Evolutionary conservation across 345 rosid genomes (phyloP).

Genomic region (Linum trigynum): DNA sequence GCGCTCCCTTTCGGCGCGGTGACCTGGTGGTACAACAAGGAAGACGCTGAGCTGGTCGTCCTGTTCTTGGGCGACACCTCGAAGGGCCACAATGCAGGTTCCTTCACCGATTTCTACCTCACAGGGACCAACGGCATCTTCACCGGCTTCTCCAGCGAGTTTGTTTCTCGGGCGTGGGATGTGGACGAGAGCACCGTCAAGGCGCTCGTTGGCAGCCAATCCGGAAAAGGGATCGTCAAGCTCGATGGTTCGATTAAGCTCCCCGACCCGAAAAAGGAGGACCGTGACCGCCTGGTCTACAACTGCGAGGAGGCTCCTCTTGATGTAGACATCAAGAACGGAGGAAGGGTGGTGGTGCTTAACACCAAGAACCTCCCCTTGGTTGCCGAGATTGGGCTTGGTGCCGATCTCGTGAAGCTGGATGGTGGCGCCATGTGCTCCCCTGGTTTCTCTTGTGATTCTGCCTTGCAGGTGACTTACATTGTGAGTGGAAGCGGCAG

Average conservation of each 20-base stretch:
- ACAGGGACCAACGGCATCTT: slow-evolving; percentile 16
- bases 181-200: slow-evolving; percentile 9
- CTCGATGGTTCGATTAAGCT: slow-evolving; percentile 12
- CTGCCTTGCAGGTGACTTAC: slow-evolving; percentile 10
- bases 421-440: slow-evolving; percentile 19
- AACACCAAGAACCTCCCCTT: slow-evolving; percentile 7
- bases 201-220: slow-evolving; percentile 17
- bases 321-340: slow-evolving; percentile 9
- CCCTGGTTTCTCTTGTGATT: slow-evolving; percentile 6
- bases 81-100: slow-evolving; percentile 16
- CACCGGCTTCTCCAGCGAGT: slow-evolving; percentile 21
- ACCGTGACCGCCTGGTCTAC: background rate
- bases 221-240: slow-evolving; percentile 12
- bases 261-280: slow-evolving; percentile 1
- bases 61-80: slow-evolving; percentile 28
- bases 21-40: slow-evolving; percentile 34
- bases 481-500: slow-evolving; percentile 18
- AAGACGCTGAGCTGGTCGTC: slow-evolving; percentile 8
- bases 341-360: slow-evolving; percentile 14
- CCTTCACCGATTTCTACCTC: slow-evolving; percentile 24
- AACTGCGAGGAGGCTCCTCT: slow-evolving; percentile 11
- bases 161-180: slow-evolving; percentile 11
- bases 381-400: slow-evolving; percentile 23
- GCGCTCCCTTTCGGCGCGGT: slow-evolving; percentile 17
- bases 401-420: slow-evolving; percentile 7